Percentiles rank a stretch among this genome's conserved stretches.
phyloP scores from a whole-genome alignment of 2,329 filamentous ascomycete genomes.

The Pezicula radicicola region DNA sequence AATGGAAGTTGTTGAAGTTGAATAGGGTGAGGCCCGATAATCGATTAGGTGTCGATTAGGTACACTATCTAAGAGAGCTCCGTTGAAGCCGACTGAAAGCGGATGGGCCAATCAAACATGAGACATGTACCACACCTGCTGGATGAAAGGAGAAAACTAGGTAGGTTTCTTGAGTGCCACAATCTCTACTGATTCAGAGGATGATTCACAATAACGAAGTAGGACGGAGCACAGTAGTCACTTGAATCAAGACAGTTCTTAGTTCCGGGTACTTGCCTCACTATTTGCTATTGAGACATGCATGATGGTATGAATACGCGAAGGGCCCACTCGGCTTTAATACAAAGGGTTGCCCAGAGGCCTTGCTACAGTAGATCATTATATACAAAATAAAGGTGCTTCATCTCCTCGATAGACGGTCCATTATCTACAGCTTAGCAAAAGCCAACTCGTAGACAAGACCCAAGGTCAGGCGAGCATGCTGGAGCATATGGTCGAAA shows the following conservation, averaged over 20 bases:
- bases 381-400: not conserved
- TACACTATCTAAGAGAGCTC: not conserved
- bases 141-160: conserved; percentile 7
- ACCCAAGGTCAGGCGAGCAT: conserved; percentile 79
- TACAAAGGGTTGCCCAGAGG: not conserved
- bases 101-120: conserved; percentile 10
- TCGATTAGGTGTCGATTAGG: not conserved
- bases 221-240: no score
- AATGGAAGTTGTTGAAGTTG: not conserved
- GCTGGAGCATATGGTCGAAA: conserved; percentile 90
- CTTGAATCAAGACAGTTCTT: no score
- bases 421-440: conserved; percentile 44
- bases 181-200: not conserved
- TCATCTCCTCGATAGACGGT: not conserved
- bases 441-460: conserved; percentile 83
- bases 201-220: not conserved
- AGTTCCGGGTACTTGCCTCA: not conserved
- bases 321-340: not conserved
- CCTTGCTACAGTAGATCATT: not conserved
- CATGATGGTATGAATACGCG: not conserved
- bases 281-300: not conserved
- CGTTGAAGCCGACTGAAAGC: conserved; percentile 12
- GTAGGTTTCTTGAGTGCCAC: not conserved
- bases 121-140: conserved; percentile 1
- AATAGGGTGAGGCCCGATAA: not conserved